phyloP scores from a whole-genome alignment of 805 yeast genomes.

The Candida nanaspora region DNA sequence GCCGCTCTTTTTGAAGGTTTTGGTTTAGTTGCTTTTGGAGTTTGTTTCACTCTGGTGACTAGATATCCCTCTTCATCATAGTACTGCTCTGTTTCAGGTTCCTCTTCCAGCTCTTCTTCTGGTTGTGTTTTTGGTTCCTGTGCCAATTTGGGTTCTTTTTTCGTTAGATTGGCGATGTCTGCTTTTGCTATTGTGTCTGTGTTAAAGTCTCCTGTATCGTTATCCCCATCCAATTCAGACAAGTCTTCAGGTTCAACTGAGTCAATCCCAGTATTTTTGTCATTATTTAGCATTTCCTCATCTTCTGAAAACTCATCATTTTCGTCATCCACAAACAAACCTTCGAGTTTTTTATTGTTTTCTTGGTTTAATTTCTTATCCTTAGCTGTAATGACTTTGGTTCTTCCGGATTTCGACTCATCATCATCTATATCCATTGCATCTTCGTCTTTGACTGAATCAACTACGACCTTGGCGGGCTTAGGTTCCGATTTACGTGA shows the following conservation, averaged over 20 bases:
- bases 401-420: conserved; percentile 2
- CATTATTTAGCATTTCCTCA: conserved; percentile 1
- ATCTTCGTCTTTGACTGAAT: neutral
- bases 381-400: conserved; percentile 8
- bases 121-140: conserved; percentile 3
- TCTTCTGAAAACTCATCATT: conserved; percentile 3
- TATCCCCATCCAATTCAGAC: conserved; percentile 5
- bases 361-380: conserved; percentile 4
- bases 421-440: neutral
- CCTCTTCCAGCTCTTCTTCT: conserved; percentile 1
- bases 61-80: conserved; percentile 26
- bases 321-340: conserved; percentile 19
- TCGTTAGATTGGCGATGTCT: neutral
- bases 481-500: neutral
- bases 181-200: neutral
- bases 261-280: neutral
- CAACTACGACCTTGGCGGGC: neutral
- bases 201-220: neutral
- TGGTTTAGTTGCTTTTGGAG: conserved; percentile 5
- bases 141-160: conserved; percentile 3
- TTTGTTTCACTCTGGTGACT: conserved; percentile 11
- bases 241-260: conserved; percentile 4
- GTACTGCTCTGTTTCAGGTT: conserved; percentile 11
- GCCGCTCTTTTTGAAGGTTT: conserved; percentile 6
- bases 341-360: conserved; percentile 12